phyloP scores from a whole-genome alignment of 768 basidiomycete genomes.

The Suillus americanus region DNA sequence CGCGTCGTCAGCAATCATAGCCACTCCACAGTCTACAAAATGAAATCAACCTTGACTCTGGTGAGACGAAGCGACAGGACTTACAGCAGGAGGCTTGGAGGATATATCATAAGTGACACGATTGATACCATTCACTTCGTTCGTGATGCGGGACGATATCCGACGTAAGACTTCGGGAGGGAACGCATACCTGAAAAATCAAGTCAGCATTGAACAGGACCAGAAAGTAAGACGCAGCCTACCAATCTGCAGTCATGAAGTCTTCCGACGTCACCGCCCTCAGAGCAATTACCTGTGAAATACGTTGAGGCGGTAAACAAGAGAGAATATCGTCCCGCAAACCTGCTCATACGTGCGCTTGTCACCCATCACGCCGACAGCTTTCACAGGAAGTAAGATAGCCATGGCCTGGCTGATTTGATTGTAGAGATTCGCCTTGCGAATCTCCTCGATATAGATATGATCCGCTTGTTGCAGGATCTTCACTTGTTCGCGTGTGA shows the following conservation, averaged over 20 bases:
- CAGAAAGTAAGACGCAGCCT: conserved; percentile 19
- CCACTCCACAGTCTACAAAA: conserved; percentile 44
- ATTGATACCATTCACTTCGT: conserved; percentile 96
- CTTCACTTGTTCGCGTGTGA: conserved; percentile 89
- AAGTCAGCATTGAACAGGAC: conserved; percentile 24
- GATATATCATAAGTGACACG: conserved; percentile 96
- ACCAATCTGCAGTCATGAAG: conserved; percentile 99
- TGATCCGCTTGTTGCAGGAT: conserved; percentile 89
- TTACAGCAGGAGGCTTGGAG: conserved; percentile 91
- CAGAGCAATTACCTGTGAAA: conserved; percentile 78
- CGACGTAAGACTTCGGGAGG: conserved; percentile 84
- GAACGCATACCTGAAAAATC: conserved; percentile 82
- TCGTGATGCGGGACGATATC: conserved; percentile 96
- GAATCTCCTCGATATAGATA: conserved; percentile 98
- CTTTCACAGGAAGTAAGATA: conserved; percentile 91
- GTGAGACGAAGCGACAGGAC: conserved; percentile 21
- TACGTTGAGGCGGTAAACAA: conserved; percentile 7
- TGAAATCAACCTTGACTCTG: background rate
- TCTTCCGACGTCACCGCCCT: conserved; percentile 98
- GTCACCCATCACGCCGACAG: conserved; percentile 98
- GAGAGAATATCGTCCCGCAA: conserved; percentile 14
- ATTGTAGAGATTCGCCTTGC: conserved; percentile 88
- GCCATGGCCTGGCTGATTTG: conserved; percentile 97
- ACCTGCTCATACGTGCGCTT: conserved; percentile 94
- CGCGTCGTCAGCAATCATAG: conserved; percentile 22